A percentile compares a stretch with the other conserved stretches of the same genome.
Conservation (phyloP, 2,329 filamentous ascomycete genomes). For the Rhinocladiella similis region DNA sequence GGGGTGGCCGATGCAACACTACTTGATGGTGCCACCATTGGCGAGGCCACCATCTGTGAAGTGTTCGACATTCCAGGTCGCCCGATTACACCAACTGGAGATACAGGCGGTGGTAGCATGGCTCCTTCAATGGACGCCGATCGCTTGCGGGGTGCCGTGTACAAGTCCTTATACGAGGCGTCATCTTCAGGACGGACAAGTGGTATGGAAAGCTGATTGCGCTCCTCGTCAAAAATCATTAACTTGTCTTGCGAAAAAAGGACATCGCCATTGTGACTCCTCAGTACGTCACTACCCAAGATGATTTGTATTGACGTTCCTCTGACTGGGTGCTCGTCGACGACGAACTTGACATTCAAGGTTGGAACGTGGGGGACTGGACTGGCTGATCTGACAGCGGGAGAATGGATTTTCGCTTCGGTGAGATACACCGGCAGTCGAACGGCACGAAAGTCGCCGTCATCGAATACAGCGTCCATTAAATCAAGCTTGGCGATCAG, state of each 20-base stretch:
- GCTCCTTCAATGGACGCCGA: slow-evolving; percentile 17
- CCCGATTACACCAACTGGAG: slow-evolving; percentile 36
- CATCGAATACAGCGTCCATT: slow-evolving; percentile 63
- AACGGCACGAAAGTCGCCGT: slow-evolving; percentile 67
- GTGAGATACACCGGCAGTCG: slow-evolving; percentile 84
- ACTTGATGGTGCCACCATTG: slow-evolving; percentile 24
- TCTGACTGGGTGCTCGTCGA: slow-evolving; percentile 56
- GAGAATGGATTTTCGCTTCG: slow-evolving; percentile 79
- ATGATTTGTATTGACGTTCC: slow-evolving; percentile 74
- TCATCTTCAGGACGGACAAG: slow-evolving; percentile 92
- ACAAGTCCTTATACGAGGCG: slow-evolving; percentile 72
- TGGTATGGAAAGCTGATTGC: slow-evolving; percentile 83
- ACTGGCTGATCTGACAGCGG: slow-evolving; percentile 70
- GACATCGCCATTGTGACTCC: slow-evolving; percentile 84
- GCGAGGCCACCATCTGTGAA: slow-evolving; percentile 29
- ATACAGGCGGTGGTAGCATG: slow-evolving; percentile 23
- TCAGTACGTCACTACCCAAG: slow-evolving; percentile 83
- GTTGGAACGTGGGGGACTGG: slow-evolving; percentile 78
- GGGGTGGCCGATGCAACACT: slow-evolving; percentile 7
- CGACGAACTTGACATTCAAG: slow-evolving; percentile 76
- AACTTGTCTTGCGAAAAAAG: slow-evolving; percentile 90
- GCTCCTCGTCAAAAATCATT: slow-evolving; percentile 81
- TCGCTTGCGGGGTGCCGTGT: slow-evolving; percentile 50
- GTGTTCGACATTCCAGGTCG: slow-evolving; percentile 28
- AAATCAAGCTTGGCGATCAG: slow-evolving; percentile 75